Percentiles rank a stretch among this genome's conserved stretches.
These are phyloP conservation scores for Auxenochlorella pyrenoidosa DNA, from an alignment of 139 green algal species.

Conservation along the genomic window DNA sequence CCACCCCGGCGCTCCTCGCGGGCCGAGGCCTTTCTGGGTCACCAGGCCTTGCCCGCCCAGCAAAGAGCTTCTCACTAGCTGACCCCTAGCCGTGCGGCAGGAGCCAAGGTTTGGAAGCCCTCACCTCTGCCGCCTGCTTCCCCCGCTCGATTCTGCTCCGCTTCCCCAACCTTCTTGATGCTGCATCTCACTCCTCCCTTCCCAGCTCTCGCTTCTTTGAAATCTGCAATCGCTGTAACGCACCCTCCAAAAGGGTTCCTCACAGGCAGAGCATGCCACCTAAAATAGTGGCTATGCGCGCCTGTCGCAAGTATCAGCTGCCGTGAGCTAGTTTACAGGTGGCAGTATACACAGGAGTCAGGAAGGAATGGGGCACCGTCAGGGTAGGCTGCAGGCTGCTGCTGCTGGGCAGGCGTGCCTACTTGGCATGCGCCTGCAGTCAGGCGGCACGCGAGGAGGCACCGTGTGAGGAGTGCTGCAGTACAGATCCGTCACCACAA, in stretches of 20 bases:
- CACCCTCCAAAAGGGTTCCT: no score
- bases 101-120: background rate
- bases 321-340: background rate
- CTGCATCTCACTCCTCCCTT: background rate
- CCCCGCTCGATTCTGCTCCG: background rate
- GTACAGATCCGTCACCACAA: no score
- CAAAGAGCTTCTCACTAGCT: background rate
- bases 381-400: background rate
- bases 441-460: no score
- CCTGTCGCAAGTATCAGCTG: no score
- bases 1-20: no score
- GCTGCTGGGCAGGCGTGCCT: background rate
- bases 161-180: background rate
- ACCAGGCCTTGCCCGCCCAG: background rate
- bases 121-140: background rate
- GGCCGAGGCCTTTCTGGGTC: no score
- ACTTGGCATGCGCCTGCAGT: slow-evolving; percentile 80
- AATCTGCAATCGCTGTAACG: no score
- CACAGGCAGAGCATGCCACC: no score
- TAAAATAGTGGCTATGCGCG: no score
- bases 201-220: background rate
- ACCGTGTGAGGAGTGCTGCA: no score
- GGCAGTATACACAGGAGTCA: background rate
- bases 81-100: background rate
- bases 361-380: background rate